Conservation (phyloP, 2,329 filamentous ascomycete species). For the Epichloe aotearoae region DNA sequence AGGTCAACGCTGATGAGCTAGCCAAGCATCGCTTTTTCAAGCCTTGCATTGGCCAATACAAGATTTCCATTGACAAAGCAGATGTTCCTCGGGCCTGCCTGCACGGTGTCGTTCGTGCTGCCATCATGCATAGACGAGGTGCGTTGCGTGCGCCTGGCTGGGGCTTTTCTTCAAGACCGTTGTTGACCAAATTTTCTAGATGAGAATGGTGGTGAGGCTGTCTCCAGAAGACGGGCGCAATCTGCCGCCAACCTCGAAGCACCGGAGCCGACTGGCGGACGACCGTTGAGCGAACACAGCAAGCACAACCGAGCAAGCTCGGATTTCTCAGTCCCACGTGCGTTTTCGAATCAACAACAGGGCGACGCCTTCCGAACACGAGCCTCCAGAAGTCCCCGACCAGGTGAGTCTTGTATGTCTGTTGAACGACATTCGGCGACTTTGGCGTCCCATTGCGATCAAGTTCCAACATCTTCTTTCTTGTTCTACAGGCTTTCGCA, state of each 20-base stretch:
- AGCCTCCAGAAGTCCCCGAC: conserved; percentile 20
- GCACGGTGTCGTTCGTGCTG: conserved; percentile 57
- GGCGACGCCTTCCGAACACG: conserved; percentile 21
- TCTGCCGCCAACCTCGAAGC: conserved; percentile 50
- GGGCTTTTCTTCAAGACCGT: background rate
- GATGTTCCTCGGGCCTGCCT: conserved; percentile 66
- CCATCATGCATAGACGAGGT: conserved; percentile 58
- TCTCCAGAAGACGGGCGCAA: conserved; percentile 41
- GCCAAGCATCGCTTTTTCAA: conserved; percentile 49
- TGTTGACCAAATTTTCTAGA: conserved; percentile 11
- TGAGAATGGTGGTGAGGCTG: conserved; percentile 29
- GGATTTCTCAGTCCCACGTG: conserved; percentile 49
- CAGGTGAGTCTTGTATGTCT: conserved; percentile 10
- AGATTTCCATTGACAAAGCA: conserved; percentile 55
- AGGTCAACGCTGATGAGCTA: conserved; percentile 57
- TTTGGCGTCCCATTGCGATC: background rate
- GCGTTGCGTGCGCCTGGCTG: conserved; percentile 19
- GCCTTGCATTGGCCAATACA: conserved; percentile 58
- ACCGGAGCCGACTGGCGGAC: conserved; percentile 33
- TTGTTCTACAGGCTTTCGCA: conserved; percentile 32
- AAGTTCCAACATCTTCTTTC: background rate
- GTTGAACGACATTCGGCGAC: background rate
- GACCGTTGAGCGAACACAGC: conserved; percentile 46
- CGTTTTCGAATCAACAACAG: conserved; percentile 35
- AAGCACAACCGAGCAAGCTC: conserved; percentile 60